Base-by-base conservation (phyloP, 1,284 basidiomycete species). In the Cutaneotrichosporon cyanovorans region DNA sequence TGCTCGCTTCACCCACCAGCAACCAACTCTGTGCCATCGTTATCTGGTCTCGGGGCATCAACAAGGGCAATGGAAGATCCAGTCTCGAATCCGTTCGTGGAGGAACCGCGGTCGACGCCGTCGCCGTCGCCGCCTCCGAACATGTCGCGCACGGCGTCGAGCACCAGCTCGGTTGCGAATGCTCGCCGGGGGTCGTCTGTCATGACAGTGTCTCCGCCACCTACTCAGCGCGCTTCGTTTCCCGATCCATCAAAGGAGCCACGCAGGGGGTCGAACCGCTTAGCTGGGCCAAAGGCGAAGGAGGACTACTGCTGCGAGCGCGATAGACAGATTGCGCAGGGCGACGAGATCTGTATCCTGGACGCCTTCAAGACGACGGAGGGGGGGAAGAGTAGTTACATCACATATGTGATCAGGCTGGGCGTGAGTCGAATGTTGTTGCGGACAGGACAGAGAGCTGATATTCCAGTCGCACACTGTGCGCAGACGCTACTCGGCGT, bases 281-380 rank as follows among this genome's bases (percentile, higher is more conserved):
- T 66, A n/a, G 57, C 59, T 5, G 68, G 69, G 5, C 68, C 68
- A 3, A 60, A 61, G 42, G 56, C 59, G 14, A 71, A 71, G 51
- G 56, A 55, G 20, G 69, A 63, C 19, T 66, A 57, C 45, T 72
- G 69, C 57, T 72, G 69, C 52, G 67, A 64, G 22, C 50, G 61
- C 44, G 70, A 71, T 48, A 62, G 61, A 22, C 64, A 69, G 48
- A 66, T 70, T 41, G 45, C 53, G 10, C 53, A 58, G 15, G 71
- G 68, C 0, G 66, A 64, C 28, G 65, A 71, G 48, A 65, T 73
- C 36, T 54, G 57, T 48, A 93, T 97, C 60, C 78, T 83, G 37
- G 93, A 98, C 67, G 93, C 93, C 4, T 82, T 87, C 73, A 98
- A 98, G 80, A 96, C 91, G 14, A 81, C 83, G 11, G 79, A 89